Evolutionary conservation across 1,139 yeast species (phyloP), one percentile per base, ranked within the genome.

Genomic region (Lodderomyces jiufengensis): DNA sequence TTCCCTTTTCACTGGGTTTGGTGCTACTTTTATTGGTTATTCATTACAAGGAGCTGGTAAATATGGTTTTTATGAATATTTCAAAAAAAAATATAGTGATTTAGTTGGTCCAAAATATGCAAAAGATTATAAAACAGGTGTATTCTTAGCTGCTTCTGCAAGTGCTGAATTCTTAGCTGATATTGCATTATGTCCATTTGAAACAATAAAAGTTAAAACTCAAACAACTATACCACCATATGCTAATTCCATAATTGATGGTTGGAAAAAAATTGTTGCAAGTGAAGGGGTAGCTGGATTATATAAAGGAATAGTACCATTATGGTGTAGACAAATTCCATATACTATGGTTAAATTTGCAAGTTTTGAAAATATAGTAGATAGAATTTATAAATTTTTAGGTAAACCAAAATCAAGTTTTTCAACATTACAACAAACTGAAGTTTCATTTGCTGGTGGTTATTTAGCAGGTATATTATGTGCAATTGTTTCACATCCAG

Each of bases 321-420:
- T 90, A 50, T 88, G 97, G 97, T 78, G 80, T 45, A 82, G 97
- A 69, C 97, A 90, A 63, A 84, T 90, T 48, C 97, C 97, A 16
- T 90, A 90, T 69, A 90, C 97, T 27, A 88, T 88, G 96, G 94
- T 85, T 44, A 90, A 90, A 65, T 90, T 90, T 63, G 90, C 97
- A 15, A 75, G 94, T 31, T 90, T 90, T 65, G 97, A 90, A 68
- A 84, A 80, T 56, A 83, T 88, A 34, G 96, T 88, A 22, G 86
- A 81, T 51, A 58, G 63, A 35, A 84, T 86, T 50, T 86, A 86
- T 61, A 50, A 59, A 30, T 71, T 66, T 49, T 62, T 60, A 50
- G 77, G 71, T 37, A 66, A 62, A 50, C 73, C 73, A 16, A 64
- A 50, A 29, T 55, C 59, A 26, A 48, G 56, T 37, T 70, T 61